phyloP scores from a whole-genome alignment of 192 early-diverging fungal genomes.

The Coemansia pectinata region DNA sequence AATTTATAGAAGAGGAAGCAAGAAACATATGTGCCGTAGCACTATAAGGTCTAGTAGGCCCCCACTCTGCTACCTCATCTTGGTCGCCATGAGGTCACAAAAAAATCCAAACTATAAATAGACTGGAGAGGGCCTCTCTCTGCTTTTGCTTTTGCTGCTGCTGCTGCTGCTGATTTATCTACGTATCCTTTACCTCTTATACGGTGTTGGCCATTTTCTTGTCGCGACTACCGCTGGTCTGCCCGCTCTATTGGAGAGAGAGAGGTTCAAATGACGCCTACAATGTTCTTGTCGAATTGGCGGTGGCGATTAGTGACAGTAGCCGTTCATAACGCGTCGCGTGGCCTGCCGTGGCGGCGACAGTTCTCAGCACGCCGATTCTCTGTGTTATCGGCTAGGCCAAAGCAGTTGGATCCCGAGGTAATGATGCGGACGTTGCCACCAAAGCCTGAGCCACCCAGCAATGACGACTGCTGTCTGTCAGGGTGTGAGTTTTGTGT shows the following conservation, averaged over 20 bases:
- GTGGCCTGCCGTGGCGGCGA: neutral
- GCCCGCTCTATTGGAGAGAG: neutral
- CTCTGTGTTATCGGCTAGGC: neutral
- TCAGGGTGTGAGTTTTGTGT: constrained; percentile 55
- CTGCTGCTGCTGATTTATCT: neutral
- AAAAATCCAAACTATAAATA: neutral
- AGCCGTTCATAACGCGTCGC: neutral
- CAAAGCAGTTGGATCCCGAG: constrained; percentile 22
- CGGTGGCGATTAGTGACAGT: neutral
- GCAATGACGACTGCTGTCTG: constrained; percentile 45
- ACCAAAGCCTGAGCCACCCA: constrained; percentile 52
- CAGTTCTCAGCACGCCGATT: neutral
- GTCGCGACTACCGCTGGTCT: neutral
- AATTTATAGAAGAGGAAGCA: neutral
- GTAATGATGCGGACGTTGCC: constrained; percentile 38
- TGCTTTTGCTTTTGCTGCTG: neutral
- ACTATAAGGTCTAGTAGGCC: neutral
- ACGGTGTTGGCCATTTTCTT: neutral
- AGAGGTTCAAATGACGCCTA: neutral
- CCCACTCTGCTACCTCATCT: neutral
- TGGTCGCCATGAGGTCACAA: neutral
- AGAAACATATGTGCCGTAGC: neutral
- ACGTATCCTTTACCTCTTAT: too few species aligned
- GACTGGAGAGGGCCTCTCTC: neutral
- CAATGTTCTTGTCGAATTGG: constrained; percentile 5